Base-by-base conservation (phyloP, 768 basidiomycete genomes). In the Tephrocybe sp. region DNA sequence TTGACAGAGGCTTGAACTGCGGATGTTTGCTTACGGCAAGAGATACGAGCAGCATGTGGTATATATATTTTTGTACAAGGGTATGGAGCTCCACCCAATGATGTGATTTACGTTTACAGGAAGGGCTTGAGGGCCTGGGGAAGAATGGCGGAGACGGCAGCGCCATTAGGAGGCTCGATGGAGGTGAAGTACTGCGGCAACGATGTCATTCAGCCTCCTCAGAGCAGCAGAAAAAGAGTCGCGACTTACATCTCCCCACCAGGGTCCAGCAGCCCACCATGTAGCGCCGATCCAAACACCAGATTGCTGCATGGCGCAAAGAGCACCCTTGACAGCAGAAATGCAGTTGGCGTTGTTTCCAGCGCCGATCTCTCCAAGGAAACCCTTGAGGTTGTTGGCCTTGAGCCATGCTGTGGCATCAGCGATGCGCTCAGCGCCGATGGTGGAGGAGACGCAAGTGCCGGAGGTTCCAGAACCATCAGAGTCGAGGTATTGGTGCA, bases 401-500 rank as follows among this genome's bases (percentile, higher is more conserved):
- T 84, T 65, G 55, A 85, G 75, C 84, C 84, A 84, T 15, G 65
- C 57, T 2, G 84, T 84, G 8, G 84, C 84, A 28, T 62, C 75
- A 25, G 74, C 69, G 34, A 85, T 65, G 57, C 83, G 81, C 58
- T 82, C 77, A 17, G 73, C 74, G 49, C 83, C 83, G 59, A 85
- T 83, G 24, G 80, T 83, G 15, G 75, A 68, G 8, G 77, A 81
- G 32, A 85, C 83, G 60, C 84, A 86, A 21, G 66, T 73, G 1
- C 60, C 61, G 41, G 64, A 73, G 7, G 83, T 84, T 45, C 81
- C 81, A 17, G 81, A 83, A 56, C 80, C 76, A 59, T 86, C 83
- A 30, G 75, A 77, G 65, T 85, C 83, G 57, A 86, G 82, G 70
- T 86, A 86, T 63, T 85, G 82, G 64, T 86, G 83, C 80, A 85